phyloP scores from a whole-genome alignment of 495 filamentous ascomycete species.

The Hypoxylon perforatum region DNA sequence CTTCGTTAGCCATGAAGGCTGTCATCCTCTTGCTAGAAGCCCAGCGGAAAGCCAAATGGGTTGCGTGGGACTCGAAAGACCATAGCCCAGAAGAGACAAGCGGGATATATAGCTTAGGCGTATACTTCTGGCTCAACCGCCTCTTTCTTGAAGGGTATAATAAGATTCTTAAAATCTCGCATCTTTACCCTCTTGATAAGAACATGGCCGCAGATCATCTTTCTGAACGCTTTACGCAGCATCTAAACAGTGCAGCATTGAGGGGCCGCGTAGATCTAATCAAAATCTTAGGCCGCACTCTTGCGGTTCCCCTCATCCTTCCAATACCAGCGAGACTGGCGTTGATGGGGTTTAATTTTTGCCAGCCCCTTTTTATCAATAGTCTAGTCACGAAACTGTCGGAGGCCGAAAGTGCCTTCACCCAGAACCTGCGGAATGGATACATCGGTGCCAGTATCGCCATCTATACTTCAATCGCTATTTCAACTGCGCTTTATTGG shows the following conservation, averaged over 20 bases:
- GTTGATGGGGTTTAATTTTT: conserved; percentile 69
- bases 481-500: conserved; percentile 63
- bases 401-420: conserved; percentile 14
- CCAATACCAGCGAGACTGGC: conserved; percentile 64
- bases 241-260: conserved; percentile 45
- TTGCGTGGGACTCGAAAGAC: conserved; percentile 55
- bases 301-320: conserved; percentile 53
- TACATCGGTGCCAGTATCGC: conserved; percentile 72
- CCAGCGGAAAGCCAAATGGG: conserved; percentile 58
- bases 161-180: conserved; percentile 49
- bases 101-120: conserved; percentile 64
- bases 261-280: conserved; percentile 28
- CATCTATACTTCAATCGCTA: conserved; percentile 70
- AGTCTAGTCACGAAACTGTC: conserved; percentile 45
- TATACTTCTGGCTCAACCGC: conserved; percentile 71
- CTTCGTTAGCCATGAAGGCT: conserved; percentile 57
- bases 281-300: conserved; percentile 14
- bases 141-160: conserved; percentile 62
- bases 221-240: conserved; percentile 49
- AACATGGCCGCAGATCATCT: conserved; percentile 57
- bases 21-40: conserved; percentile 63
- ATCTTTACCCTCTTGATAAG: conserved; percentile 51
- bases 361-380: conserved; percentile 72
- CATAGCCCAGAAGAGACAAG: conserved; percentile 66
- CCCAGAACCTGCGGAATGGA: conserved; percentile 63